Evolutionary conservation across 495 filamentous ascomycete genomes (phyloP).

Genomic region (Aspergillus nidulans): DNA sequence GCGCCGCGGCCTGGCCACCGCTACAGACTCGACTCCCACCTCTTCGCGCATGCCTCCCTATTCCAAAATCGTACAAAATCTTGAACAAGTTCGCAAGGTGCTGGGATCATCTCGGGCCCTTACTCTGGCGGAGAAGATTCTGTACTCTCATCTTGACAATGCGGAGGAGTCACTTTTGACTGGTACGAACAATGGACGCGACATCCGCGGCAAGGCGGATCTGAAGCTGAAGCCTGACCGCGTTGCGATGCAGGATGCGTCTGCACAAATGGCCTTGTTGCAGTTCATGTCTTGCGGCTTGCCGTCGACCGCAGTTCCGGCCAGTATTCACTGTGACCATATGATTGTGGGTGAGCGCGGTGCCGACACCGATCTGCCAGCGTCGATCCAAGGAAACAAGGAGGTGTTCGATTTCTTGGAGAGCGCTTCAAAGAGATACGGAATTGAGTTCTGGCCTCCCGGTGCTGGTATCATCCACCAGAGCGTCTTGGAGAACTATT

Average conservation of each 20-base stretch:
- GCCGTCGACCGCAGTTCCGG: constrained; percentile 87
- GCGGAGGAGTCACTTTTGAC: constrained; percentile 78
- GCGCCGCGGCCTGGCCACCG: constrained; percentile 32
- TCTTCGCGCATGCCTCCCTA: constrained; percentile 60
- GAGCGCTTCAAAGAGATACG: constrained; percentile 90
- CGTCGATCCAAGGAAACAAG: constrained; percentile 85
- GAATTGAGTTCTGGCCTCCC: constrained; percentile 98
- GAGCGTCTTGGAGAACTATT: constrained; percentile 96
- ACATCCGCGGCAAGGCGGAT: constrained; percentile 81
- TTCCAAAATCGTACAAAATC: constrained; percentile 52
- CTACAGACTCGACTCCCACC: constrained; percentile 22
- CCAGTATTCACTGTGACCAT: constrained; percentile 98
- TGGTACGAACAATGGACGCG: constrained; percentile 71
- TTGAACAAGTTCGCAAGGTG: constrained; percentile 65
- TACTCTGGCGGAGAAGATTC: constrained; percentile 92
- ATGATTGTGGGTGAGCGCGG: constrained; percentile 92
- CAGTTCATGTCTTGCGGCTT: constrained; percentile 98
- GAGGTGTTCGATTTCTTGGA: constrained; percentile 98
- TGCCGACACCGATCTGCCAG: constrained; percentile 80
- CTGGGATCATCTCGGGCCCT: constrained; percentile 63
- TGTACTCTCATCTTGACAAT: constrained; percentile 92
- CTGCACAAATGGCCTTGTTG: constrained; percentile 93
- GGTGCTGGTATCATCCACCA: constrained; percentile 99
- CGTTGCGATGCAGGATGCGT: constrained; percentile 98
- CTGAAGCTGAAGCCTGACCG: constrained; percentile 97